Percentiles rank a stretch among this genome's conserved stretches.
Evolutionary conservation across 768 basidiomycete species (phyloP).

Genomic region (Symmetrospora coprosmae): DNA sequence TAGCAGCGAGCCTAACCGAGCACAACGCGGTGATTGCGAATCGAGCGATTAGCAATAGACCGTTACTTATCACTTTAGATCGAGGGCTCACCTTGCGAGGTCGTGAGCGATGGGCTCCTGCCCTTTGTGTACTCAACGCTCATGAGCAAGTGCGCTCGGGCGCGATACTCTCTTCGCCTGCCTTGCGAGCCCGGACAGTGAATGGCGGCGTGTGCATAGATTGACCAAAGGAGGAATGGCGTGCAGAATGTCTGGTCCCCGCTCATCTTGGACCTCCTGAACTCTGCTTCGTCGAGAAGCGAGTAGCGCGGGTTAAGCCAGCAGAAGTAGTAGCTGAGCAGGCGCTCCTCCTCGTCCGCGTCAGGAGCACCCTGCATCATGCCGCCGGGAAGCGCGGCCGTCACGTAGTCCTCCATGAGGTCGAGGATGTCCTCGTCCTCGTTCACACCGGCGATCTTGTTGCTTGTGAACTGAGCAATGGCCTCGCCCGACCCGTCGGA

Average conservation of each 20-base stretch:
- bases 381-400: no score
- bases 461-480: no score
- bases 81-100: neutral
- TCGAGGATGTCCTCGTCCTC: no score
- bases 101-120: neutral
- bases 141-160: neutral
- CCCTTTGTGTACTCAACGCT: neutral
- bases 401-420: no score
- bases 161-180: neutral
- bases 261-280: neutral
- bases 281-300: neutral
- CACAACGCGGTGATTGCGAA: no score
- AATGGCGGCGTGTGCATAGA: neutral
- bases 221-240: neutral
- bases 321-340: neutral
- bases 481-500: no score
- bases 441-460: no score
- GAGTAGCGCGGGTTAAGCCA: slow-evolving; percentile 7
- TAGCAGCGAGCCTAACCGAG: no score
- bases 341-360: neutral
- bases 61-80: no score
- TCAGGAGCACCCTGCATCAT: no score
- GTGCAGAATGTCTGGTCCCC: neutral
- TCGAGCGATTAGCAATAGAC: no score
- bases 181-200: slow-evolving; percentile 3